Evolutionary conservation across 306 rosid species (phyloP).

Genomic region (Echinosophora koreensis): DNA sequence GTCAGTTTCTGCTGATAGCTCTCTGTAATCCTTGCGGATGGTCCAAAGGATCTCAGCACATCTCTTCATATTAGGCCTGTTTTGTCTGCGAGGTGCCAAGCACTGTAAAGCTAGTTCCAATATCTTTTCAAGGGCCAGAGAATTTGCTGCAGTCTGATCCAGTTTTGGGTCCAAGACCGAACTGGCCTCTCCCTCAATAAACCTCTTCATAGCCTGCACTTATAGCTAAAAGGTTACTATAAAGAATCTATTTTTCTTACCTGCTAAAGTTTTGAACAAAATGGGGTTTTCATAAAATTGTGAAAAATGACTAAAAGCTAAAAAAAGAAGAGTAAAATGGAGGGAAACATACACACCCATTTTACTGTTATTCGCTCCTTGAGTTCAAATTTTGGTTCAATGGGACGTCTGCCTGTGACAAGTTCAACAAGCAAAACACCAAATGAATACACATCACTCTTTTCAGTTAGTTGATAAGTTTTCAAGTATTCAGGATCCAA

Average conservation of each 20-base stretch:
- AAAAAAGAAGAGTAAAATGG: constrained; percentile 34
- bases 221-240: constrained; percentile 40
- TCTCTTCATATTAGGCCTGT: constrained; percentile 86
- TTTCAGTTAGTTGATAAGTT: constrained; percentile 93
- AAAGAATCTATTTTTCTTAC: constrained; percentile 13
- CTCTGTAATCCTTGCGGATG: constrained; percentile 87
- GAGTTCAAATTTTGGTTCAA: constrained; percentile 84
- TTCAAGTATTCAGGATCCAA: constrained; percentile 96
- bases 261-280: background rate
- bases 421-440: constrained; percentile 94
- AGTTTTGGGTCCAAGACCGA: constrained; percentile 78
- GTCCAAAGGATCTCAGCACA: constrained; percentile 96
- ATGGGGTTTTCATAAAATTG: background rate
- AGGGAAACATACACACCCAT: constrained; percentile 71
- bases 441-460: constrained; percentile 97
- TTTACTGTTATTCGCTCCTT: constrained; percentile 78
- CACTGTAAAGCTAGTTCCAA: constrained; percentile 93
- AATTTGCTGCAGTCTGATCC: constrained; percentile 60
- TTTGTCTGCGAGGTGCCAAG: constrained; percentile 91
- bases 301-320: constrained; percentile 10
- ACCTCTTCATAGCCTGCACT: constrained; percentile 91
- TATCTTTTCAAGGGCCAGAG: constrained; percentile 70
- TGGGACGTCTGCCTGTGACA: constrained; percentile 95
- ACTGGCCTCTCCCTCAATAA: constrained; percentile 67
- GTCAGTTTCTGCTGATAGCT: constrained; percentile 57